Conservation (phyloP, 2,329 filamentous ascomycete species). For the Emericellopsis cladophorae region DNA sequence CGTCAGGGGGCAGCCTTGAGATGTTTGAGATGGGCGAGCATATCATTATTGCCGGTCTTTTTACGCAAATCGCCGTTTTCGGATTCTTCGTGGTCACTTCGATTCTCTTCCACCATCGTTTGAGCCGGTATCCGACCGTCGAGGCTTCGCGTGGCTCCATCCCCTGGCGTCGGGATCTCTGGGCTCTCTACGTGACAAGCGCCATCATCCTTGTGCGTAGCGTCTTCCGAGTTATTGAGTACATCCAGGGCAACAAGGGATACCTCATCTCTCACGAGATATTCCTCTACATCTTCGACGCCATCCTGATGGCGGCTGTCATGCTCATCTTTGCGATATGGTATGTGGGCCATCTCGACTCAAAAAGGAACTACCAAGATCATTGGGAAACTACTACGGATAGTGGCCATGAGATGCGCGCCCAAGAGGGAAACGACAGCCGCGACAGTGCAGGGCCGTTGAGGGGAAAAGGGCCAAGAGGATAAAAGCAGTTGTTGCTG, state of each 20-base stretch:
- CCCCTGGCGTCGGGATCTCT: slow-evolving; percentile 16
- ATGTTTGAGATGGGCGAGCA: slow-evolving; percentile 24
- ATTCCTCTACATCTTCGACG: slow-evolving; percentile 30
- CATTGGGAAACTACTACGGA: too few species aligned
- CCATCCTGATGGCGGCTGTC: slow-evolving; percentile 24
- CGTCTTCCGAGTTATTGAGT: slow-evolving; percentile 33
- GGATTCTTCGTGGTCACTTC: slow-evolving; percentile 35
- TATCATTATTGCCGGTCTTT: slow-evolving; percentile 36
- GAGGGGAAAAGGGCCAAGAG: too few species aligned
- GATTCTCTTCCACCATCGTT: slow-evolving; percentile 25
- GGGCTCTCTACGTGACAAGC: slow-evolving; percentile 17
- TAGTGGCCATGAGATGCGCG: too few species aligned
- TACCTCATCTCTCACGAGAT: slow-evolving; percentile 26
- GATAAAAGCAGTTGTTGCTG: too few species aligned
- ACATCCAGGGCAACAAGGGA: slow-evolving; percentile 25
- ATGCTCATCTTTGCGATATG: slow-evolving; percentile 20
- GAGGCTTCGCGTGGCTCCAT: slow-evolving; percentile 6
- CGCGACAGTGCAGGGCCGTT: too few species aligned
- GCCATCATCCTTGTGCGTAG: slow-evolving; percentile 29
- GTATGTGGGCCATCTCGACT: slow-evolving; percentile 8
- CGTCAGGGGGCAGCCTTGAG: slow-evolving; percentile 8
- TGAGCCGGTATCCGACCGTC: slow-evolving; percentile 7
- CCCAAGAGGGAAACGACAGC: too few species aligned
- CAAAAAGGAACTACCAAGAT: not conserved
- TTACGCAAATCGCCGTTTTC: slow-evolving; percentile 41